These are phyloP conservation scores for Metschnikowia aberdeeniae DNA, from an alignment of 805 yeast species.

Conservation along the genomic window DNA sequence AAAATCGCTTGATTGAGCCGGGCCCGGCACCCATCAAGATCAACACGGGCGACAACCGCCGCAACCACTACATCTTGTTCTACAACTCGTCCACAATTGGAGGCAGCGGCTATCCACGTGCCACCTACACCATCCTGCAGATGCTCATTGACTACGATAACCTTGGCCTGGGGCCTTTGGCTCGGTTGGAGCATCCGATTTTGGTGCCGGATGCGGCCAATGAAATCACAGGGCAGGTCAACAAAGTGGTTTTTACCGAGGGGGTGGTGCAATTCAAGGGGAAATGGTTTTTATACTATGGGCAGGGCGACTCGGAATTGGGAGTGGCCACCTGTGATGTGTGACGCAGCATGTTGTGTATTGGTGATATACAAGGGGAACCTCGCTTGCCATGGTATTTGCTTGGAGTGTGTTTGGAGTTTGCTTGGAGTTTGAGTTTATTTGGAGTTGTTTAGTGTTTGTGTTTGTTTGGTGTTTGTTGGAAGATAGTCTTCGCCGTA, in stretches of 20 bases:
- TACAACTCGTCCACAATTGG: slow-evolving; percentile 40
- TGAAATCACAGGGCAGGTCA: slow-evolving; percentile 38
- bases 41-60: slow-evolving; percentile 16
- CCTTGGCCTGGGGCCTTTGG: slow-evolving; percentile 32
- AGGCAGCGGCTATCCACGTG: slow-evolving; percentile 25
- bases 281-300: slow-evolving; percentile 39
- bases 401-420: neutral
- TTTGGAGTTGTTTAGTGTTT: too few species aligned
- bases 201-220: slow-evolving; percentile 32
- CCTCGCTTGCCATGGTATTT: neutral
- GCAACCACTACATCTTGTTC: slow-evolving; percentile 34
- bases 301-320: slow-evolving; percentile 41
- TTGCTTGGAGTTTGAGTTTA: too few species aligned
- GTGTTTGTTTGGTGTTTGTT: too few species aligned
- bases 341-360: neutral
- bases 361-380: neutral
- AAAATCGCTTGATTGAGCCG: slow-evolving; percentile 36
- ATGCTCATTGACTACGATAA: slow-evolving; percentile 41
- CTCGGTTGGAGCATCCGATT: slow-evolving; percentile 34
- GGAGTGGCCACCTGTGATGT: slow-evolving; percentile 35
- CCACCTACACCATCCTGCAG: slow-evolving; percentile 35
- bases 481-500: too few species aligned
- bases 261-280: slow-evolving; percentile 41
- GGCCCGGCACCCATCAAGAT: slow-evolving; percentile 42
- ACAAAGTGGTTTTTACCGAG: slow-evolving; percentile 41